Evolutionary conservation across 257 asterid species (phyloP).

Genomic region (Misopates orontium): DNA sequence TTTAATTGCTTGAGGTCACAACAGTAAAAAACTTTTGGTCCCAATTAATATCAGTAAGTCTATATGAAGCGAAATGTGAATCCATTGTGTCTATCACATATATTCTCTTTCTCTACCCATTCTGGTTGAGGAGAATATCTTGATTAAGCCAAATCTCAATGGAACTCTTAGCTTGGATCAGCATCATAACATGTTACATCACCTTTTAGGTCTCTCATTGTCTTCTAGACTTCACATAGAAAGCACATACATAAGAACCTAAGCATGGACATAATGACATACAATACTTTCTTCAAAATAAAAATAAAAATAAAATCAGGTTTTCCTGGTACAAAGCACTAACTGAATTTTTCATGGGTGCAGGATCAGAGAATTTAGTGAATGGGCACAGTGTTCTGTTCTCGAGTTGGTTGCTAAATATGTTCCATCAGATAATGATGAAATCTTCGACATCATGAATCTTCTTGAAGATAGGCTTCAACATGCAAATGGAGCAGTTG

Average conservation of each 20-base stretch:
- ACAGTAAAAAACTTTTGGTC: too few relatives aligned
- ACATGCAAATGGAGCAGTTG: conserved; percentile 99
- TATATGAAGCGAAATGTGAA: too few relatives aligned
- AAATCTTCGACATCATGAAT: conserved; percentile 98
- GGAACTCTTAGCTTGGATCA: too few relatives aligned
- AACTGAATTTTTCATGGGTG: conserved; percentile 32
- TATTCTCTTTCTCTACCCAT: too few relatives aligned
- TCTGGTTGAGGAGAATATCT: too few relatives aligned
- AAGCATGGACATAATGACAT: conserved; percentile 18
- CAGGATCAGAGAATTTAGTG: conserved; percentile 93
- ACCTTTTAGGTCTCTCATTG: neutral
- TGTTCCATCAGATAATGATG: conserved; percentile 85
- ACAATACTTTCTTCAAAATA: conserved; percentile 4
- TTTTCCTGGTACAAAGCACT: conserved; percentile 19
- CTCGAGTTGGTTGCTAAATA: conserved; percentile 88
- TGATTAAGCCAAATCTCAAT: too few relatives aligned
- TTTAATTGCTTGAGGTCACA: too few relatives aligned
- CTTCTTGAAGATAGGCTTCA: conserved; percentile 99
- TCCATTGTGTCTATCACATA: too few relatives aligned
- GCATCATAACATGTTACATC: too few relatives aligned
- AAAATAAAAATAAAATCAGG: too few relatives aligned
- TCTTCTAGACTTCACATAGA: neutral
- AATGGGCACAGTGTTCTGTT: conserved; percentile 98
- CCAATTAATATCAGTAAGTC: too few relatives aligned
- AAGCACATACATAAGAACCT: neutral